A percentile compares a stretch with the other conserved stretches of the same genome.
These are phyloP conservation scores for Eucalyptus melliodora DNA, from an alignment of 345 rosid genomes.

Conservation along the genomic window DNA sequence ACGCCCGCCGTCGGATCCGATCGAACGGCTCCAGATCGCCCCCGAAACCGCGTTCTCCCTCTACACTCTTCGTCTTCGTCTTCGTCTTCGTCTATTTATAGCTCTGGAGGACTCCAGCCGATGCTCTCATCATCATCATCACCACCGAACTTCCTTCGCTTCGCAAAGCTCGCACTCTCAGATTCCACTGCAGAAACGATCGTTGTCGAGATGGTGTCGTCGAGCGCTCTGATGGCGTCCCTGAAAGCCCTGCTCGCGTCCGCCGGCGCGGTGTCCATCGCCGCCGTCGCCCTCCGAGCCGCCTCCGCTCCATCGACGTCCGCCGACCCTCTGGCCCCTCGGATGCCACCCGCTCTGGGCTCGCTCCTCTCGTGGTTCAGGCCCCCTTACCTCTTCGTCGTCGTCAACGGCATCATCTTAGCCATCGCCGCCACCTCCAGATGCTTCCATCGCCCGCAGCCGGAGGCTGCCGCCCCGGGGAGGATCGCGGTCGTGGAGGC, in stretches of 20 bases:
- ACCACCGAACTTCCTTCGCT: neutral
- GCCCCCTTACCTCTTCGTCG: constrained; percentile 46
- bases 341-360: too few relatives aligned
- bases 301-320: constrained; percentile 11
- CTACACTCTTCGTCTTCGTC: neutral
- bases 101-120: neutral
- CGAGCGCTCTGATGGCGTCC: neutral
- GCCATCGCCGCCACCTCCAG: constrained; percentile 39
- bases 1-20: neutral
- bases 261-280: constrained; percentile 7
- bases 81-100: neutral
- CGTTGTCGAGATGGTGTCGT: neutral
- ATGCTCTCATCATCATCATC: neutral
- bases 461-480: neutral
- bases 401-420: constrained; percentile 43
- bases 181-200: neutral
- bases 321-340: constrained; percentile 6
- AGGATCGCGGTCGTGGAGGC: neutral
- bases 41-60: neutral
- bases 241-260: constrained; percentile 20
- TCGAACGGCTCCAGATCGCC: neutral
- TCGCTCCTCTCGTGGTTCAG: constrained; percentile 29
- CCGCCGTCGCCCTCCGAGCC: constrained; percentile 12
- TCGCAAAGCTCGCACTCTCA: neutral
- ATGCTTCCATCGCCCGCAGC: neutral